Percentiles rank a stretch among this genome's conserved stretches.
Evolutionary conservation across 2,329 filamentous ascomycete genomes (phyloP).

Genomic region (Cladosporium sp.): DNA sequence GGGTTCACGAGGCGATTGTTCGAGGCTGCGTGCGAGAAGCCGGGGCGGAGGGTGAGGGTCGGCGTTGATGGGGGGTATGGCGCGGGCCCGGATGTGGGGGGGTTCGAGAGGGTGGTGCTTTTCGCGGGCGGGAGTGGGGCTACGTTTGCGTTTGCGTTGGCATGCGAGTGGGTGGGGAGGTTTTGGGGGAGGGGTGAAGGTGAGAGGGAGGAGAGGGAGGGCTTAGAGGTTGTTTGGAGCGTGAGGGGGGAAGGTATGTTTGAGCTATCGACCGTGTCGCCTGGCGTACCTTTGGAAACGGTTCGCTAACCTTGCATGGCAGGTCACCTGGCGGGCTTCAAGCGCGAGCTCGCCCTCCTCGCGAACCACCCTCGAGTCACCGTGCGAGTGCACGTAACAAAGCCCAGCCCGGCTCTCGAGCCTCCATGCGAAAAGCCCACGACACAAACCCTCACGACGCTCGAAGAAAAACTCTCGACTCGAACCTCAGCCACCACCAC

Average conservation of each 20-base stretch:
- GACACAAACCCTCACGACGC: not conserved
- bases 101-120: conserved; percentile 54
- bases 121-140: conserved; percentile 56
- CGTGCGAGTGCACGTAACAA: conserved; percentile 47
- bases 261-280: not conserved
- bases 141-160: conserved; percentile 51
- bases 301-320: not conserved
- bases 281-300: not conserved
- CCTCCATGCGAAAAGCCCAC: no score
- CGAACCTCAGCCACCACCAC: not conserved
- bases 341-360: conserved; percentile 42
- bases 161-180: conserved; percentile 38
- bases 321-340: conserved; percentile 44
- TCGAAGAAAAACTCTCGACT: not conserved
- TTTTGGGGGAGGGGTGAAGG: conserved; percentile 11
- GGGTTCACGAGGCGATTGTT: conserved; percentile 20
- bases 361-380: conserved; percentile 40
- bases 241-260: conserved; percentile 13
- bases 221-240: conserved; percentile 39
- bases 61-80: conserved; percentile 27
- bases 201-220: conserved; percentile 39
- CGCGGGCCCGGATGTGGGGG: conserved; percentile 34
- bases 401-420: not conserved
- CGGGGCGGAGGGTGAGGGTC: conserved; percentile 12
- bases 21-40: conserved; percentile 15